Base-by-base conservation (phyloP, 2,329 filamentous ascomycete species). In the Cladosporium sp. region DNA sequence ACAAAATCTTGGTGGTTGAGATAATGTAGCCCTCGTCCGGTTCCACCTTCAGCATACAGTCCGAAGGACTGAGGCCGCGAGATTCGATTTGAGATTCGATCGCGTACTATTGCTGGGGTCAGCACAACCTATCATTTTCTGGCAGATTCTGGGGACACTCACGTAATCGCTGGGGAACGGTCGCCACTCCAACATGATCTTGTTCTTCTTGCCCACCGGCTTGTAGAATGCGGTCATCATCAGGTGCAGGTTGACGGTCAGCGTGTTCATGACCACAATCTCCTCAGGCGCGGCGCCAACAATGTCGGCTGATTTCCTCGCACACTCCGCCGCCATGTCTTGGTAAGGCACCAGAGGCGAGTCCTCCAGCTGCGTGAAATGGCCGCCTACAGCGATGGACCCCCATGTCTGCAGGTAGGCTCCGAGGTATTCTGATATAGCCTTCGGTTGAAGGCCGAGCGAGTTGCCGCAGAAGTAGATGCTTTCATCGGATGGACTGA, bases 391-490 rank as follows among this genome's bases (percentile, higher is more conserved):
- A 13, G 85, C 90, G 58, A 93, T 85, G 0, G 84, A 86, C 0
- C 85, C 85, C 90, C 90, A 95, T 10, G 88, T 89, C 58, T 87
- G 81, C 1, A 95, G 77, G 59, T 93, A 89, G 2, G 81, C 78
- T 41, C 82, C 74, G 55, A 95, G 71, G 56, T 88, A 83, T 28
- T 77, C 72, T 11, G 79, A 76, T 0, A 85, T 82, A 9, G 79
- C 80, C 59, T 82, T 83, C 43, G 90, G 89, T 67, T 95, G 90
- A 5, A 91, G 80, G 32, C 90, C 90, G 1, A 95, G 78, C 0
- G 89, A 95, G 73, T 95, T 95, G 50, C 90, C 91, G 59, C 89
- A 91, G 60, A 95, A 84, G 70, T 95, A 95, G 55, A 89, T 84
- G 55, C 77, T 79, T 44, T 74, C 72, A 19, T 76, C 72, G 16